Conservation (phyloP, 2,329 filamentous ascomycete species). For the Pseudomassariella vexata region DNA sequence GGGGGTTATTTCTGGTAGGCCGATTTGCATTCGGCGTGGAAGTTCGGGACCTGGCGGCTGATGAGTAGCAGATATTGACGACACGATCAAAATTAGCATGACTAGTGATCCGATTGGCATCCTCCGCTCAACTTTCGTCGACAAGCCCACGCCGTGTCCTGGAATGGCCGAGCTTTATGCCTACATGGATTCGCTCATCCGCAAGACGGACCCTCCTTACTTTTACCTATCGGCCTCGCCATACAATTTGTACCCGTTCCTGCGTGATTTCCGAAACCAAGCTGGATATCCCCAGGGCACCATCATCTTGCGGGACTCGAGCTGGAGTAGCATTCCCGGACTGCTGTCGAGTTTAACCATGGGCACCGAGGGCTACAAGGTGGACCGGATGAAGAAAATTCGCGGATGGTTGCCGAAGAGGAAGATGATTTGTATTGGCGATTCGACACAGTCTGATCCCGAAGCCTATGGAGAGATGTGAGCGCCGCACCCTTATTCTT, state of each 20-base stretch:
- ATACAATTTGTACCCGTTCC: conserved; percentile 88
- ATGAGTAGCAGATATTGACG: conserved; percentile 66
- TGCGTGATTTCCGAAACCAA: conserved; percentile 64
- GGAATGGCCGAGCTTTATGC: conserved; percentile 85
- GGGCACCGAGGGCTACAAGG: conserved; percentile 82
- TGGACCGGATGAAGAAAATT: conserved; percentile 71
- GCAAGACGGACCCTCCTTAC: conserved; percentile 63
- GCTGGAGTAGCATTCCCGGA: conserved; percentile 78
- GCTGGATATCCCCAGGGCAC: conserved; percentile 68
- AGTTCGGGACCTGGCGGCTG: conserved; percentile 1
- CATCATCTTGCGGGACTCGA: conserved; percentile 77
- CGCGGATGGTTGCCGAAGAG: conserved; percentile 71
- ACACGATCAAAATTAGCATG: conserved; percentile 89
- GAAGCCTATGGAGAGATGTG: conserved; percentile 83
- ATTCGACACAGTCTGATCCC: conserved; percentile 87
- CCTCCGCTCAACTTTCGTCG: conserved; percentile 76
- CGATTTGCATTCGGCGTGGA: neutral
- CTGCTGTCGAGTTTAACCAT: conserved; percentile 74
- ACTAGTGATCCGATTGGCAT: conserved; percentile 78
- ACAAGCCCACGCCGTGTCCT: conserved; percentile 61
- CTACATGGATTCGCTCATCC: conserved; percentile 50
- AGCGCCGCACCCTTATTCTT: conserved; percentile 15
- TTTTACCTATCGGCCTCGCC: conserved; percentile 94
- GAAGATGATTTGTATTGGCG: conserved; percentile 79
- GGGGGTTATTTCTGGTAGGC: conserved; percentile 68